Evolutionary conservation across 2,329 filamentous ascomycete genomes (phyloP), one percentile per base, ranked within the genome.

Genomic region (Aspergillus tanneri): DNA sequence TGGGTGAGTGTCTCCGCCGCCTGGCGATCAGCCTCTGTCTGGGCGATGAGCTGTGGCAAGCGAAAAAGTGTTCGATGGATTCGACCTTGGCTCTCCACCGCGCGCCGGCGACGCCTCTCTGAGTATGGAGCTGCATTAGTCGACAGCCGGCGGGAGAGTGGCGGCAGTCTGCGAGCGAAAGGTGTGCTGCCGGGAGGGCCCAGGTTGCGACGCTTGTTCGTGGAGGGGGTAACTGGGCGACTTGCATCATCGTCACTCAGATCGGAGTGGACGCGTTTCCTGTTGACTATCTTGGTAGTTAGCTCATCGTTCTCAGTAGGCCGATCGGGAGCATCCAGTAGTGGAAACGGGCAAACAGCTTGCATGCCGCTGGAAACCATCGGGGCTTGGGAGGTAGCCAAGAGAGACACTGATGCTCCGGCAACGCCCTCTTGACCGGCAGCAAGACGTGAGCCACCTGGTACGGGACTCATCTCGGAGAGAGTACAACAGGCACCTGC

Each of bases 31-130:
- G 61, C 54, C 28, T 64, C 60, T 19, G 57, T 58, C 49, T 69
- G 63, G 14, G 60, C 59, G n/a, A 70, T 48, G 6, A 65, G 52
- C 30, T 67, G 48, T 12, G 66, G 61, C 23, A 69, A 48, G 12
- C 64, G 66, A 35, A 64, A 68, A 9, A 69, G 48, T 4, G 69
- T 69, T n/a, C 54, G 60, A 16, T 66, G 55, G 22, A 70, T 63
- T 4, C 61, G 59, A 10, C 67, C 69, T 40, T 62, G 52, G 19
- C 54, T 55, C 47, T 69, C 65, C 3, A 53, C 55, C 14, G 54
- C 51, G 24, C 65, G 65, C 10, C 65, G 62, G 14, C 57, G 62
- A 12, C 59, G 56, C 30, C 66, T 63, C 30, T 64, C 62, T 5
- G 62, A 57, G 40, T 64, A 65, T 5, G 68, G 58, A 2, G 53